Percentiles rank a stretch among this genome's conserved stretches.
Evolutionary conservation across 2,329 filamentous ascomycete species (phyloP).

Genomic region (Ceratocystis ficicola): DNA sequence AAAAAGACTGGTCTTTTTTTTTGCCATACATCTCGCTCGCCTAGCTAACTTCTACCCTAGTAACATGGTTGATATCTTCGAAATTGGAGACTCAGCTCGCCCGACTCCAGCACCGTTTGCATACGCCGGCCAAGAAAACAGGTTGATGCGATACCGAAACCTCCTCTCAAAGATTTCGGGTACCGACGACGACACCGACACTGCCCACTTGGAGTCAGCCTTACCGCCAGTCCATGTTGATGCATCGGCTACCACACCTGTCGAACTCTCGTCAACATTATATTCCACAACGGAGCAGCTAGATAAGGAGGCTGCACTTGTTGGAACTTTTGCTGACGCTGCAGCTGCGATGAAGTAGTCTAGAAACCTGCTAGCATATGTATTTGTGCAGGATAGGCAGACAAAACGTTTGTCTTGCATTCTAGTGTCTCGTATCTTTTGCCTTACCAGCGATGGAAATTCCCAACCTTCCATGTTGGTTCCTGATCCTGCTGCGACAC

Average conservation of each 20-base stretch:
- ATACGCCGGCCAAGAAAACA: slow-evolving; percentile 44
- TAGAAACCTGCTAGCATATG: neutral
- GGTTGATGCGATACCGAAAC: slow-evolving; percentile 47
- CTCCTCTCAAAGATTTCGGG: slow-evolving; percentile 47
- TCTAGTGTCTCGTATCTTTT: neutral
- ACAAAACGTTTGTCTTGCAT: too few species aligned
- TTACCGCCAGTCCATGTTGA: slow-evolving; percentile 32
- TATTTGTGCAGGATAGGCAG: too few species aligned
- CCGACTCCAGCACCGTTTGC: slow-evolving; percentile 34
- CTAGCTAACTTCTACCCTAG: slow-evolving; percentile 30
- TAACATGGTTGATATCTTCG: slow-evolving; percentile 57
- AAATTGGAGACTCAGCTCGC: slow-evolving; percentile 39
- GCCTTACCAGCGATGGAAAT: neutral
- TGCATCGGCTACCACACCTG: slow-evolving; percentile 34
- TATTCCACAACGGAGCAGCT: slow-evolving; percentile 28
- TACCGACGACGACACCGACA: slow-evolving; percentile 33
- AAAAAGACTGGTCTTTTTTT: slow-evolving; percentile 1
- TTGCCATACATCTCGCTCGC: neutral
- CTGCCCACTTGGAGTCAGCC: slow-evolving; percentile 38
- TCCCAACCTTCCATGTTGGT: neutral
- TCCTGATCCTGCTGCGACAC: neutral
- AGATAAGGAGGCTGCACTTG: slow-evolving; percentile 41
- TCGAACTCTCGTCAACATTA: slow-evolving; percentile 33
- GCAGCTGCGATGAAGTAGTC: slow-evolving; percentile 36
- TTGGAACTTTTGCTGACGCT: slow-evolving; percentile 50